A percentile compares a stretch with the other conserved stretches of the same genome.
phyloP scores from a whole-genome alignment of 164 flowering plant genomes.

The Echeveria elegans region DNA sequence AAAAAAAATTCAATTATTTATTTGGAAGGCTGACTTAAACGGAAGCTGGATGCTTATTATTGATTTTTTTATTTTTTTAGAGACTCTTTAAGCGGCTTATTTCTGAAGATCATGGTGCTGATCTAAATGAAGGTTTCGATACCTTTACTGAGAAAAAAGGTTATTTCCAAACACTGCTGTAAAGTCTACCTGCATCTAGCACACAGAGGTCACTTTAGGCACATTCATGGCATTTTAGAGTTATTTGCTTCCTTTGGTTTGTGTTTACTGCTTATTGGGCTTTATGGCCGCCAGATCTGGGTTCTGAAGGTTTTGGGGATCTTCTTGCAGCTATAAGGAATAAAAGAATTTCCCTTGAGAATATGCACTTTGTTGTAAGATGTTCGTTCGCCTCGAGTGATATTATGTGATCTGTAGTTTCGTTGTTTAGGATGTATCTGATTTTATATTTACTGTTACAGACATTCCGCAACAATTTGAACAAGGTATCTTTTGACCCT shows the following conservation, averaged over 20 bases:
- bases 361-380: slow-evolving; percentile 97
- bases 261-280: slow-evolving; percentile 8
- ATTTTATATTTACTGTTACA: slow-evolving; percentile 22
- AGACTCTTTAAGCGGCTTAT: slow-evolving; percentile 85
- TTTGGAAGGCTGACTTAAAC: neutral
- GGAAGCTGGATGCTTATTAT: slow-evolving; percentile 9
- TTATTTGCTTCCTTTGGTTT: neutral
- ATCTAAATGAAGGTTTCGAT: slow-evolving; percentile 85
- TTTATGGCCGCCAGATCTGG: slow-evolving; percentile 47
- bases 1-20: neutral
- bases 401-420: neutral
- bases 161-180: slow-evolving; percentile 15
- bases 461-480: slow-evolving; percentile 95
- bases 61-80: slow-evolving; percentile 26
- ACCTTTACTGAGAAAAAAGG: slow-evolving; percentile 72
- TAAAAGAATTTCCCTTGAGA: slow-evolving; percentile 72
- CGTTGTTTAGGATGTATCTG: neutral
- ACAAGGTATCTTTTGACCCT: slow-evolving; percentile 55
- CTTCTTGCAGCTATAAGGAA: slow-evolving; percentile 77
- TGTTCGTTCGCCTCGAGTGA: slow-evolving; percentile 1
- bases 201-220: neutral
- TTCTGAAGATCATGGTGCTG: slow-evolving; percentile 77
- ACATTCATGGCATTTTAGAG: neutral
- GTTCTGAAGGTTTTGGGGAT: slow-evolving; percentile 86
- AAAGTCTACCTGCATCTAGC: neutral